Evolutionary conservation across 768 basidiomycete genomes (phyloP).

Genomic region (Leccinum pellstonianum): DNA sequence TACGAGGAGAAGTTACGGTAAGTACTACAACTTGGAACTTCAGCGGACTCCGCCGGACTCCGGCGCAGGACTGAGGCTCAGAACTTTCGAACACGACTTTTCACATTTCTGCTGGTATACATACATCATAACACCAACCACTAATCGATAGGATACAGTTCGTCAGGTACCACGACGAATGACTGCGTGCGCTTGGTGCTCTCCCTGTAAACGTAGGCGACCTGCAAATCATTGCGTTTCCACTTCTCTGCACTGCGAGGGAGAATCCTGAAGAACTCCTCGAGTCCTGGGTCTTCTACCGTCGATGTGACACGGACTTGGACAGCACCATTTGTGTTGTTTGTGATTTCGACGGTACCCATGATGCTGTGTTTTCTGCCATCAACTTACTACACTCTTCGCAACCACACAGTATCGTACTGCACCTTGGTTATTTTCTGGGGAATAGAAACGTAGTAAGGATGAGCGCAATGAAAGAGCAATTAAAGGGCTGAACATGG

Average conservation of each 20-base stretch:
- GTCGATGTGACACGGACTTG: neutral
- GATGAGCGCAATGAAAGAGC: neutral
- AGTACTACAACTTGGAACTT: too few species aligned
- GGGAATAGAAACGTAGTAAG: neutral
- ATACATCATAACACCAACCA: neutral
- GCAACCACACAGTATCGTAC: neutral
- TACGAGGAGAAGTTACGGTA: too few species aligned
- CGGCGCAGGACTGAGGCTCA: too few species aligned
- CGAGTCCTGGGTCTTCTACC: neutral
- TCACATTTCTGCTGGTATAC: neutral
- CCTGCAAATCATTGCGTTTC: neutral
- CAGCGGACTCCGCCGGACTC: too few species aligned
- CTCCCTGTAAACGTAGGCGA: neutral
- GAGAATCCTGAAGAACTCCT: neutral
- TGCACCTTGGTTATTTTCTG: neutral
- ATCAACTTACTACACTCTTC: neutral
- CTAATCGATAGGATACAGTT: neutral
- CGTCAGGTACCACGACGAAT: neutral
- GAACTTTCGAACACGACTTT: neutral
- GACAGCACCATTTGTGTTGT: rapidly evolving
- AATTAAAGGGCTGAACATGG: neutral
- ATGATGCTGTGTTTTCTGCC: neutral
- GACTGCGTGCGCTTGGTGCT: neutral
- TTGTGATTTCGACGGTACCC: neutral
- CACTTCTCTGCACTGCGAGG: neutral